Evolutionary conservation across 768 basidiomycete genomes (phyloP).

Genomic region (Pleurotus tuoliensis): DNA sequence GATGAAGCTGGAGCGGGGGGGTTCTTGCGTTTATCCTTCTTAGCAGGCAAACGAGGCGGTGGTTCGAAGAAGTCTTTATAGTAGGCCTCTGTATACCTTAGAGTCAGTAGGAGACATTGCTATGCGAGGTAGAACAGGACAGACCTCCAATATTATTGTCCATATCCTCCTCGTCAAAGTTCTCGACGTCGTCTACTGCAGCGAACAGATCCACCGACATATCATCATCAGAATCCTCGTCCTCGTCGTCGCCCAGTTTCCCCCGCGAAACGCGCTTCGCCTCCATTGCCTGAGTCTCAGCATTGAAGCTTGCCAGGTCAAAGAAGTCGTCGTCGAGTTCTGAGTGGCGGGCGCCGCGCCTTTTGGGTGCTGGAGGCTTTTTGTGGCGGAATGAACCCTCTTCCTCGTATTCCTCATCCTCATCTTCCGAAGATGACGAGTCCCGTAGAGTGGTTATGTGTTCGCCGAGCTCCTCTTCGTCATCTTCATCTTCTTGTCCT

Average conservation of each 20-base stretch:
- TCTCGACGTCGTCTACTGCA: slow-evolving; percentile 42
- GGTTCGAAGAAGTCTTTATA: slow-evolving; percentile 83
- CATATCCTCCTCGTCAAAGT: slow-evolving; percentile 41
- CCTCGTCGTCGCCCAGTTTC: slow-evolving; percentile 46
- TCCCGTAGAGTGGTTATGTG: slow-evolving; percentile 31
- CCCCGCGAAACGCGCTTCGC: slow-evolving; percentile 59
- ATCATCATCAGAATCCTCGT: slow-evolving; percentile 52
- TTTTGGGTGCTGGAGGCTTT: slow-evolving; percentile 18
- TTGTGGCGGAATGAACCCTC: slow-evolving; percentile 14
- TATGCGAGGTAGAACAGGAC: slow-evolving; percentile 1
- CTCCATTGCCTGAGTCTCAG: slow-evolving; percentile 77
- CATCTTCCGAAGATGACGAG: slow-evolving; percentile 32
- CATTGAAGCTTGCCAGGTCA: slow-evolving; percentile 82
- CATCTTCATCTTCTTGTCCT: not conserved
- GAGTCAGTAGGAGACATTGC: not conserved
- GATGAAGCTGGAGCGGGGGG: slow-evolving; percentile 12
- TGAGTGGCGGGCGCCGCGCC: slow-evolving; percentile 22
- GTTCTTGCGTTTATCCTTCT: slow-evolving; percentile 16
- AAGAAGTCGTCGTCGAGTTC: slow-evolving; percentile 91
- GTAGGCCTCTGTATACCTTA: slow-evolving; percentile 44
- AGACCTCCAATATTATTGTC: slow-evolving; percentile 34
- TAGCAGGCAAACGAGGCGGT: slow-evolving; percentile 39
- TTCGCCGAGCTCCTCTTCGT: slow-evolving; percentile 21
- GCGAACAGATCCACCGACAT: slow-evolving; percentile 65
- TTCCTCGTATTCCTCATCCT: slow-evolving; percentile 25